phyloP scores from a whole-genome alignment of 768 basidiomycete genomes.

The Neoboletus subvelutipes region DNA sequence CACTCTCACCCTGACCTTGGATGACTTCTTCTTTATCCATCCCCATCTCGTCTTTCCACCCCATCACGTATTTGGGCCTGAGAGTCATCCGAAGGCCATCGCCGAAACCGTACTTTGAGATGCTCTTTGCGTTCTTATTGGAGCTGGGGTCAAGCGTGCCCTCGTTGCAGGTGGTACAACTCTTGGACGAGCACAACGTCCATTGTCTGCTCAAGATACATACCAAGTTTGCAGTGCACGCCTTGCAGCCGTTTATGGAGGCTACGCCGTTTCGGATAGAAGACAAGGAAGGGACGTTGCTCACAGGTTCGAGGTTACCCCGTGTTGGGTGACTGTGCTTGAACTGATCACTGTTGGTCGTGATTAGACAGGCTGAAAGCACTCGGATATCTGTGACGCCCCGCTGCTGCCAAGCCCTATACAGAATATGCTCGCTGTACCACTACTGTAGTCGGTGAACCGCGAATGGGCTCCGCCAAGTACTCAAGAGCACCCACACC shows the following conservation, averaged over 20 bases:
- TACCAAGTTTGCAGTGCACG: constrained; percentile 6
- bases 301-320: constrained; percentile 18
- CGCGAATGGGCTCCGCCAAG: neutral
- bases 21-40: neutral
- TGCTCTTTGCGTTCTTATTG: constrained; percentile 15
- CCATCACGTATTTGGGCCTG: constrained; percentile 21
- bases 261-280: constrained; percentile 19
- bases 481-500: no score
- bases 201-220: constrained; percentile 19
- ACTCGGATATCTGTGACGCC: constrained; percentile 1
- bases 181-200: constrained; percentile 18
- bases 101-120: constrained; percentile 1
- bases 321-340: neutral
- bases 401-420: neutral
- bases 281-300: constrained; percentile 19
- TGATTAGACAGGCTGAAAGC: no score
- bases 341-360: no score
- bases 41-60: constrained; percentile 10
- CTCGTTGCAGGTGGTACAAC: constrained; percentile 23
- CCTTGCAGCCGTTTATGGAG: constrained; percentile 10
- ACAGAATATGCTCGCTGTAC: no score
- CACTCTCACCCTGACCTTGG: constrained; percentile 15
- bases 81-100: constrained; percentile 1
- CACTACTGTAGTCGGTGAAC: neutral
- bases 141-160: constrained; percentile 11